Evolutionary conservation across 768 basidiomycete genomes (phyloP).

Genomic region (Mycena chlorophos): DNA sequence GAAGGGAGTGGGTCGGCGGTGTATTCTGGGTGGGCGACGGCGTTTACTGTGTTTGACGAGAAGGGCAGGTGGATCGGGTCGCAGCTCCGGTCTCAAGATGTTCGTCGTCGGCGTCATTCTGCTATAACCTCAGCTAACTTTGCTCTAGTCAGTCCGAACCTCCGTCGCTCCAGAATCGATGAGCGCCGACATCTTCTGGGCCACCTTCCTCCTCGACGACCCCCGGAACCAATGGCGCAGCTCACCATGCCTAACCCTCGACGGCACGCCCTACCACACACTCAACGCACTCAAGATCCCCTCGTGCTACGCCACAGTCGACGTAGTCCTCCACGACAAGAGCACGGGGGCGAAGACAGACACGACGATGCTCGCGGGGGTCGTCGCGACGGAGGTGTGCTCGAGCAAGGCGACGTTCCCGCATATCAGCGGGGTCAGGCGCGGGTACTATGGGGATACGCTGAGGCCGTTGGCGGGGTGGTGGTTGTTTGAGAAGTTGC

Average conservation of each 20-base stretch:
- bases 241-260: conserved; percentile 6
- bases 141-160: background rate
- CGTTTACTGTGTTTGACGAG: conserved; percentile 36
- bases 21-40: conserved; percentile 38
- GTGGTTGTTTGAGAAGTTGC: conserved; percentile 32
- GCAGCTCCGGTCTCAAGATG: background rate
- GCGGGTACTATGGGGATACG: conserved; percentile 33
- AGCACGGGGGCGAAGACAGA: conserved; percentile 11
- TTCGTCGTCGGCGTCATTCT: background rate
- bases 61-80: conserved; percentile 33
- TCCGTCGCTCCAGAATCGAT: background rate
- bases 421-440: conserved; percentile 31
- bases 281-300: conserved; percentile 13
- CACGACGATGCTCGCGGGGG: conserved; percentile 21
- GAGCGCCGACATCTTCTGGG: background rate
- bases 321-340: conserved; percentile 20
- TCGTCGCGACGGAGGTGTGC: conserved; percentile 8
- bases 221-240: background rate
- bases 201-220: background rate
- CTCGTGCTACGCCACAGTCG: conserved; percentile 17
- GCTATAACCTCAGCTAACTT: background rate
- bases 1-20: conserved; percentile 27
- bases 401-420: conserved; percentile 30
- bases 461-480: conserved; percentile 32
- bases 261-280: conserved; percentile 15